Base-by-base conservation (phyloP, 768 basidiomycete genomes). In the Mycena sanguinolenta region DNA sequence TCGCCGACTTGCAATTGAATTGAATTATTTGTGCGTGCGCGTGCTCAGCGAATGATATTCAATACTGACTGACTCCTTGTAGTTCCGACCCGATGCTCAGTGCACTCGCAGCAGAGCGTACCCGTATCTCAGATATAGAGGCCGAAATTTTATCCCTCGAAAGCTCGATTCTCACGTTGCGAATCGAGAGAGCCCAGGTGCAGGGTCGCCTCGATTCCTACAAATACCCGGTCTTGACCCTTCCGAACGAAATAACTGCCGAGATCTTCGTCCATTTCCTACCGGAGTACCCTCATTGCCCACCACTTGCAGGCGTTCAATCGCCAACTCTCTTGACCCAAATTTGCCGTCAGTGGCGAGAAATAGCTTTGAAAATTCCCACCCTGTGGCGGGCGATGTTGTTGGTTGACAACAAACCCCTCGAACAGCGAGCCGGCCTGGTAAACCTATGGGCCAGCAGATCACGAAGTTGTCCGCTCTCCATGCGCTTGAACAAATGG, bases 231-330 rank as follows among this genome's bases (percentile, higher is more conserved):
- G 34, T 57, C 12, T 16, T 46, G 27, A 21, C 32, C 8, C 27
- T 57, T 9, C 55, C 55, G 9, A 36, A 13, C n/a, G 55, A 57
- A 25, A 39, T 58, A n/a, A 25, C 19, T 0, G 16, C 38, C 13
- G 38, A 58, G 25, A 39, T 58, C 1, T 58, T 58, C 36, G 4
- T 39, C 14, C 57, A 58, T 25, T 58, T 58, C n/a, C 23, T 58
- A 6, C 38, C 57, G 6, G 8, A 17, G 16, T 58, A 58, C 25
- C 57, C 57, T 1, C n/a, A 10, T 25, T 38, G 25, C 9, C n/a
- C 38, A 36, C 16, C 57, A 36, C 1, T 38, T 58, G 57, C 38
- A 7, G 17, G 1, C 19, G 10, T 1, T 6, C n/a, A n/a, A n/a
- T 58, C 38, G 38, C 57, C 57, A 3, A 17, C 36, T 23, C 23